A percentile compares a stretch with the other conserved stretches of the same genome.
Conservation (phyloP, 106 monocot genomes). For the Cymbidium sinense region DNA sequence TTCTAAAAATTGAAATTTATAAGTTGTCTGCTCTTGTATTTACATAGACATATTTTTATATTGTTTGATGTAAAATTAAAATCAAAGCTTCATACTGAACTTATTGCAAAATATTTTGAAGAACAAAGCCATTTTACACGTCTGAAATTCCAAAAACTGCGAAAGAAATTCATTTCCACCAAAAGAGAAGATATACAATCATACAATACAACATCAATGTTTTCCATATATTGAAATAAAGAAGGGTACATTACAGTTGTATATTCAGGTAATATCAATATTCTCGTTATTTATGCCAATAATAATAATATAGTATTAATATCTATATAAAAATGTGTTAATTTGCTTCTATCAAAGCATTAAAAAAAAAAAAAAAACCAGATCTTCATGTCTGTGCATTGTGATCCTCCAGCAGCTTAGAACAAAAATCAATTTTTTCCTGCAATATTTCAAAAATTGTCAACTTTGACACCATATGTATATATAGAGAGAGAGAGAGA, state of each 20-base stretch:
- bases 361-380: neutral
- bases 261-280: neutral
- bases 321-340: neutral
- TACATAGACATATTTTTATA: too few species aligned
- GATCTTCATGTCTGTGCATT: neutral
- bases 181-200: neutral
- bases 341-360: neutral
- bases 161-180: neutral
- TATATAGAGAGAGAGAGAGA: neutral
- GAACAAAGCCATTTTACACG: too few species aligned
- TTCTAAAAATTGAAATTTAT: too few species aligned
- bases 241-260: neutral
- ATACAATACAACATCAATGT: neutral
- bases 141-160: neutral
- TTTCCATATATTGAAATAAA: neutral
- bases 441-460: neutral
- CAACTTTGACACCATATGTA: neutral
- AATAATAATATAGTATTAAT: neutral
- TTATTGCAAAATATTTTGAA: too few species aligned
- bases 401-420: constrained; percentile 6
- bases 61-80: too few species aligned
- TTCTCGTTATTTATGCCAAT: neutral
- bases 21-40: too few species aligned
- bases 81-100: too few species aligned
- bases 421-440: constrained; percentile 10